Evolutionary conservation across 192 early-diverging fungal species (phyloP).

Genomic region (Funneliformis geosporum): DNA sequence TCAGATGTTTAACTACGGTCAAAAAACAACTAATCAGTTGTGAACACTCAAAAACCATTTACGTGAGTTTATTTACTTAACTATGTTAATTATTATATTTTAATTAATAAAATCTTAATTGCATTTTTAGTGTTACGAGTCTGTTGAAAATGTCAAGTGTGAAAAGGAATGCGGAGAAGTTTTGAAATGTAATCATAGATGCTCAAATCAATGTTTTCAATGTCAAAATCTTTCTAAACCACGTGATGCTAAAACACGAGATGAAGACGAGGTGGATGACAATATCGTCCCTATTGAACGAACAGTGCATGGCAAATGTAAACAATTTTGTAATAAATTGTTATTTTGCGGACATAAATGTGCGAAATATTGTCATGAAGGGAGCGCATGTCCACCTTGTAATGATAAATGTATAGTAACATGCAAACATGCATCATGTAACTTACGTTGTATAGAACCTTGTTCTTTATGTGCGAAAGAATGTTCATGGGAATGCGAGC

Average conservation of each 20-base stretch:
- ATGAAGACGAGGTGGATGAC: too few relatives aligned
- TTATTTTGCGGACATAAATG: conserved; percentile 44
- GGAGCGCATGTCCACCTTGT: conserved; percentile 44
- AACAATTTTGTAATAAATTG: neutral
- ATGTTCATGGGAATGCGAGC: conserved; percentile 55
- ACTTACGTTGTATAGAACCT: conserved; percentile 36
- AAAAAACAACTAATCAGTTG: conserved; percentile 38
- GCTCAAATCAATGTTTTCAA: conserved; percentile 40
- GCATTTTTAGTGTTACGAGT: conserved; percentile 33
- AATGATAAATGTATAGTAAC: conserved; percentile 33
- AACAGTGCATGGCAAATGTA: conserved; percentile 34
- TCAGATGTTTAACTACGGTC: conserved; percentile 34
- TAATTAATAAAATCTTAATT: neutral
- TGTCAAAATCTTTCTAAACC: conserved; percentile 35
- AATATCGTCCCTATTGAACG: neutral
- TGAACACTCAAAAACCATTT: conserved; percentile 39
- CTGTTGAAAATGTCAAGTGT: conserved; percentile 29
- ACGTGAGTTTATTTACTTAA: neutral
- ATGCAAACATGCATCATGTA: conserved; percentile 49
- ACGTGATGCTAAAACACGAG: neutral
- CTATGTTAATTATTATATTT: neutral
- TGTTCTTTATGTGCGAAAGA: conserved; percentile 49
- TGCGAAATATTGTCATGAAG: neutral
- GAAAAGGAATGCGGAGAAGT: conserved; percentile 31
- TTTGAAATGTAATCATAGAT: conserved; percentile 45